Conservation (phyloP, 768 basidiomycete species). For the Mycena floridula region DNA sequence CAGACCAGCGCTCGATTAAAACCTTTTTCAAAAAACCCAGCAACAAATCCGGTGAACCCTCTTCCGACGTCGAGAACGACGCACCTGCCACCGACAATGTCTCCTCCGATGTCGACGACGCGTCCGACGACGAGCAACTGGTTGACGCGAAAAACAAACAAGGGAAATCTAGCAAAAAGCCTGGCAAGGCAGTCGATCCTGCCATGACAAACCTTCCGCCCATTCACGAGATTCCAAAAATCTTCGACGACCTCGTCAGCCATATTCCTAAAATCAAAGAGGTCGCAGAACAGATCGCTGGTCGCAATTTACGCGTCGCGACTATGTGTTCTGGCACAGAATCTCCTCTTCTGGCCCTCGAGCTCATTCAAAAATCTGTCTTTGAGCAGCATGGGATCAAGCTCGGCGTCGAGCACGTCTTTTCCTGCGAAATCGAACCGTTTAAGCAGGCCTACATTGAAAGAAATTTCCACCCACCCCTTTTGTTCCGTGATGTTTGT, state of each 20-base stretch:
- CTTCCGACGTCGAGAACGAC: background rate
- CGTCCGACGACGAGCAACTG: background rate
- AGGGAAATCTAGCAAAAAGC: background rate
- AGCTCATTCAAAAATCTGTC: conserved; percentile 74
- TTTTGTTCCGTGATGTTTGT: conserved; percentile 91
- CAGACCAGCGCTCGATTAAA: background rate
- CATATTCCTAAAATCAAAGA: conserved; percentile 53
- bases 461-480: conserved; percentile 87
- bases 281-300: conserved; percentile 60
- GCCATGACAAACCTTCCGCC: conserved; percentile 68
- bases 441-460: conserved; percentile 98
- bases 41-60: background rate
- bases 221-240: conserved; percentile 53
- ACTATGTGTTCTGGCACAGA: conserved; percentile 99
- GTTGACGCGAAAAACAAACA: background rate
- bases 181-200: conserved; percentile 13
- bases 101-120: background rate
- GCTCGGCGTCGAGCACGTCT: conserved; percentile 83
- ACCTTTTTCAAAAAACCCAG: background rate
- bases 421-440: conserved; percentile 95
- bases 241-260: conserved; percentile 45
- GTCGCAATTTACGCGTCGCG: conserved; percentile 85
- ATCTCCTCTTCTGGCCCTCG: conserved; percentile 86
- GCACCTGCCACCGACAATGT: too few species aligned
- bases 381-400: conserved; percentile 56